These are phyloP conservation scores for Blastocystis hominis DNA, from an alignment of 352 stramenopile genomes.

Conservation along the genomic window DNA sequence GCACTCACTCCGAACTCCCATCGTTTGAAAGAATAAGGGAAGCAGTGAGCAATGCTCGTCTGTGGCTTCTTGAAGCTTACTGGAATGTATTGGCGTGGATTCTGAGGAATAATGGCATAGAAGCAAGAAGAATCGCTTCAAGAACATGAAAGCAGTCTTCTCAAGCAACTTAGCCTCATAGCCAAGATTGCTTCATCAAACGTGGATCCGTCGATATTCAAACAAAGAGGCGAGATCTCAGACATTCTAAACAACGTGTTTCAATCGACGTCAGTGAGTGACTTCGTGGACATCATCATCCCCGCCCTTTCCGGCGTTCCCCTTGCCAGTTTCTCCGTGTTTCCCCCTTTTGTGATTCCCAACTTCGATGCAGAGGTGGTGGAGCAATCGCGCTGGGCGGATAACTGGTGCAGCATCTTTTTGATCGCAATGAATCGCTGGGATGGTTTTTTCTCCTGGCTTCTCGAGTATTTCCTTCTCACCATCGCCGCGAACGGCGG, in stretches of 20 bases:
- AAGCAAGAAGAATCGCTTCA: background rate
- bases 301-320: background rate
- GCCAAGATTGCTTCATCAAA: background rate
- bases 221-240: background rate
- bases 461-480: background rate
- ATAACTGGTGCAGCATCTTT: background rate
- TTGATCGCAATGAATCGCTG: background rate
- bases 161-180: background rate
- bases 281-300: background rate
- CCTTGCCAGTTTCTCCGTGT: background rate
- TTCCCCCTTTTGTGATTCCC: background rate
- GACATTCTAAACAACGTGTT: background rate
- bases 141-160: background rate
- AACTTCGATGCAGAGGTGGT: background rate
- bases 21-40: constrained; percentile 13
- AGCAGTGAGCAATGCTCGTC: background rate
- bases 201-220: background rate
- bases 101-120: background rate
- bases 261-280: background rate
- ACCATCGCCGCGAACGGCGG: too few species aligned
- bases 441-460: background rate
- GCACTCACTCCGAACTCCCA: constrained; percentile 52
- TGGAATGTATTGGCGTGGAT: background rate
- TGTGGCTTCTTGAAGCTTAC: constrained; percentile 46
- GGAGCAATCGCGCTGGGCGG: background rate